Evolutionary conservation across 176 grass and related monocot species (phyloP), one percentile per base, ranked within the genome.

Genomic region (Alloteropsis semialata): DNA sequence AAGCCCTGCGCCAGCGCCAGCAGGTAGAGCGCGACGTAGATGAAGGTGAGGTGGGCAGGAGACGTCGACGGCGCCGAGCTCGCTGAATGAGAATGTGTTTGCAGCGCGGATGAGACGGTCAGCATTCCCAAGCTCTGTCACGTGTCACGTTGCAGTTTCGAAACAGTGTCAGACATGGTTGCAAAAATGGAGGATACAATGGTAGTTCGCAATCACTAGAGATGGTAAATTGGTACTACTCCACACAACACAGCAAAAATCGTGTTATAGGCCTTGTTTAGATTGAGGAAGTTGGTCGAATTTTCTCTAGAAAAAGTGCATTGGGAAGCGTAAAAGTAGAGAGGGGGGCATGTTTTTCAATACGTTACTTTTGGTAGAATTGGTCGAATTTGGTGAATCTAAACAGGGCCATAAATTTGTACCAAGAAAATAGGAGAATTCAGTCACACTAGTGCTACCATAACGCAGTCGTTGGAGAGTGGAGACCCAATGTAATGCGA

Each of bases 11-110:
- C 90, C 38, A 97, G 58, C 1, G 92, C 92, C 4, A 94, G 9
- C 16, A 94, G 16, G 81, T 94, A 97, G 10, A 97, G 78, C 10
- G 88, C 81, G 12, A 16, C 63, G 64, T 83, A 94, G 92, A 91
- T 87, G 4, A 84, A 54, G 5, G 27, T 10, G 57, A 63, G 60
- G 8, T 2, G 41, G 1, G 30, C 11, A 5, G 21, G 53, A 55
- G 53, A 21, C 53, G 53, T 48, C 45, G 14, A 4, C 53, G 55
- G 11, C n/a, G 57, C 3, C 70, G 25, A 65, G 44, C 34, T 33
- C 21, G 53, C 0, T 34, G 55, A 34, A 10, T 17, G n/a, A 32
- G 63, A 36, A 7, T 51, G 74, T 10, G 84, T 36, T 84, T 50
- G 28, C 72, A 50, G 18, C 66, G 71, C 39, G 62, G 93, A 81